Conservation (phyloP, 1,139 yeast genomes). For the Candida sp. region DNA sequence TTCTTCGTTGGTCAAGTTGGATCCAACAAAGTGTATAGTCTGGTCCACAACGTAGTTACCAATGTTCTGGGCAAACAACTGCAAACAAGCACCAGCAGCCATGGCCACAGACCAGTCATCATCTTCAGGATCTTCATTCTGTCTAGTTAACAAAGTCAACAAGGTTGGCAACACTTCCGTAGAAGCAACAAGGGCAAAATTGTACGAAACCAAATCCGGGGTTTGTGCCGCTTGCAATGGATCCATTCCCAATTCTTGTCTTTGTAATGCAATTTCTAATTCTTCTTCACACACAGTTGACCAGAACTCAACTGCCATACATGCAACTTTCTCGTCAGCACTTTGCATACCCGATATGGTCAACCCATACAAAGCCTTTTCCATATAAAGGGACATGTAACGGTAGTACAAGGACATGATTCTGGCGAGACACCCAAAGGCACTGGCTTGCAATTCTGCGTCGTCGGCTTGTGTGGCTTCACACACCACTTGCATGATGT, state of each 20-base stretch:
- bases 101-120: conserved; percentile 98
- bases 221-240: conserved; percentile 19
- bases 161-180: conserved; percentile 89
- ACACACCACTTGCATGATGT: conserved; percentile 98
- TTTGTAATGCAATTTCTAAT: conserved; percentile 73
- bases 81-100: conserved; percentile 99
- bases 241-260: conserved; percentile 55
- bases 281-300: conserved; percentile 98
- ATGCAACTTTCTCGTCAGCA: conserved; percentile 83
- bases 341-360: conserved; percentile 95
- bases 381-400: conserved; percentile 95
- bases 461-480: conserved; percentile 95
- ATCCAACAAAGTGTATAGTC: conserved; percentile 81
- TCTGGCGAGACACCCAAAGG: conserved; percentile 94
- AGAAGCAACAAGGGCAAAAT: conserved; percentile 86
- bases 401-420: conserved; percentile 90
- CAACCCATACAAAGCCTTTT: conserved; percentile 89
- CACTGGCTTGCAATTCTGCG: conserved; percentile 86
- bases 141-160: conserved; percentile 78
- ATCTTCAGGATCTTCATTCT: conserved; percentile 90
- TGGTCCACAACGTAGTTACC: conserved; percentile 87
- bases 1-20: conserved; percentile 56
- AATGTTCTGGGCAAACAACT: conserved; percentile 89
- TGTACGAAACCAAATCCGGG: conserved; percentile 51
- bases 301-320: conserved; percentile 99